phyloP scores from a whole-genome alignment of 805 yeast species.

The Suhomyces sp. region DNA sequence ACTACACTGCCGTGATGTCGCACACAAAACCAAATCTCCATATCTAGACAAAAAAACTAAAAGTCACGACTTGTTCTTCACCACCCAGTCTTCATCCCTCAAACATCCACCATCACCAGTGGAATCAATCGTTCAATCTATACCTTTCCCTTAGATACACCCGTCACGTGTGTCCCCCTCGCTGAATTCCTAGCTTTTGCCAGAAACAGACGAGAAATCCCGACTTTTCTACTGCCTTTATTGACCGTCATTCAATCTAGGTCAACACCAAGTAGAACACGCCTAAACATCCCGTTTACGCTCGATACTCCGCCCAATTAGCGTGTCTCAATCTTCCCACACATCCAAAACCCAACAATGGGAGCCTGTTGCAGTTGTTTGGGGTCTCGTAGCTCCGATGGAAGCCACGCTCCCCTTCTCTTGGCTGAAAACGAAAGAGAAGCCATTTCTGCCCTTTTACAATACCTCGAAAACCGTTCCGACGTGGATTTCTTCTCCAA shows the following conservation, averaged over 20 bases:
- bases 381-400: constrained; percentile 47
- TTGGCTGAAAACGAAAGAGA: constrained; percentile 93
- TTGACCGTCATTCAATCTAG: too few relatives aligned
- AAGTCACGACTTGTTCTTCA: constrained; percentile 4
- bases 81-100: constrained; percentile 2
- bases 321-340: too few relatives aligned
- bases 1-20: background rate
- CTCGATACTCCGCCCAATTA: too few relatives aligned
- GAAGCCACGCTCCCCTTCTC: constrained; percentile 71
- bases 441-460: constrained; percentile 87
- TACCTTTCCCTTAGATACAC: too few relatives aligned
- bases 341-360: too few relatives aligned
- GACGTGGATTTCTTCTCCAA: constrained; percentile 87
- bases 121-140: constrained; percentile 2
- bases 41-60: background rate
- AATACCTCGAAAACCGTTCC: constrained; percentile 81
- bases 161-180: too few relatives aligned
- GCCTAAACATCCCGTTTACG: too few relatives aligned
- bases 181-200: too few relatives aligned
- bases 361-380: constrained; percentile 46
- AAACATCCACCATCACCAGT: background rate
- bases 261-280: too few relatives aligned
- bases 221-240: too few relatives aligned
- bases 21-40: constrained; percentile 1
- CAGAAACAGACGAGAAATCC: too few relatives aligned